phyloP scores from a whole-genome alignment of 768 basidiomycete species.

The Mycena chlorophos region DNA sequence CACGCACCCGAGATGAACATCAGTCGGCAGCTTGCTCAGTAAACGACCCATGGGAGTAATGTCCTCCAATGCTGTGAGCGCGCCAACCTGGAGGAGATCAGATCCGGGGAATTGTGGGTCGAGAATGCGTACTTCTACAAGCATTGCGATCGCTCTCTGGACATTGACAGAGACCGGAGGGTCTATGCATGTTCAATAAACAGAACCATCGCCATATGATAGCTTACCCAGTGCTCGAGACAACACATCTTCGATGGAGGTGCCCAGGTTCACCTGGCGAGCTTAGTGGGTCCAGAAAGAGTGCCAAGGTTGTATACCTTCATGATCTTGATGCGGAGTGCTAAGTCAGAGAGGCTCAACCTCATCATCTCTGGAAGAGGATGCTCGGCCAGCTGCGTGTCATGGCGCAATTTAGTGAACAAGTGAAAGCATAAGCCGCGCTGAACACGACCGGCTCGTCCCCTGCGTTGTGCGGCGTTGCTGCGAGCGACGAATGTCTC shows the following conservation, averaged over 20 bases:
- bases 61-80: slow-evolving; percentile 81
- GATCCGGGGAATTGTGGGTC: background rate
- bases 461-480: slow-evolving; percentile 87
- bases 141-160: slow-evolving; percentile 81
- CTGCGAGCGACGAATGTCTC: slow-evolving; percentile 91
- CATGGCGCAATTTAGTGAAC: slow-evolving; percentile 86
- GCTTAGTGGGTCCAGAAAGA: no score
- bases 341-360: slow-evolving; percentile 88
- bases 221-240: slow-evolving; percentile 51
- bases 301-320: slow-evolving; percentile 37
- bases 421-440: slow-evolving; percentile 92
- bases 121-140: slow-evolving; percentile 76
- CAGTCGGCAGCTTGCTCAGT: slow-evolving; percentile 89
- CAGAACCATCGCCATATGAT: background rate
- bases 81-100: slow-evolving; percentile 60
- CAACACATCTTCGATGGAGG: slow-evolving; percentile 87
- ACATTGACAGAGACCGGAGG: slow-evolving; percentile 86
- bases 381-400: slow-evolving; percentile 86
- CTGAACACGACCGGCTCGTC: slow-evolving; percentile 90
- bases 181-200: slow-evolving; percentile 43
- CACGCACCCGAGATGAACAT: slow-evolving; percentile 63
- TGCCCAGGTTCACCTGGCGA: slow-evolving; percentile 64
- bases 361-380: slow-evolving; percentile 96
- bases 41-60: slow-evolving; percentile 93
- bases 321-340: slow-evolving; percentile 91